Conservation (phyloP, 352 stramenopile genomes). For the Phytopythium kandeliae region DNA sequence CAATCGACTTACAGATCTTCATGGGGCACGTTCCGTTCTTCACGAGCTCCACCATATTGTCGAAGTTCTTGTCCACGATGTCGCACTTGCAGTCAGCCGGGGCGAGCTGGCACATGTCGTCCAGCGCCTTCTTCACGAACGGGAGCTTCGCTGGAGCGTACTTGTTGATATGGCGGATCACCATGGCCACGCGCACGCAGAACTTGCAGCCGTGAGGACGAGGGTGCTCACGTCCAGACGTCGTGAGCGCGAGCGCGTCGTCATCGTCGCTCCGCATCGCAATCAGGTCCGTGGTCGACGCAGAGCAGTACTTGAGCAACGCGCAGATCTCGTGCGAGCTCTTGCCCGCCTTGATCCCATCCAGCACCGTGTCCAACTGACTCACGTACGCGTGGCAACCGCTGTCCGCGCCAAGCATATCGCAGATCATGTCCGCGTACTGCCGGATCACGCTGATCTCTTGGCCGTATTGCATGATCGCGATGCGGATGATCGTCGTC, state of each 20-base stretch:
- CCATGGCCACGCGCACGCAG: slow-evolving; percentile 24
- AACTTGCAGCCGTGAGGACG: slow-evolving; percentile 30
- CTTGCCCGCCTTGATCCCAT: slow-evolving; percentile 55
- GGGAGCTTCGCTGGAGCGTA: slow-evolving; percentile 15
- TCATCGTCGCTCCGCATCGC: neutral
- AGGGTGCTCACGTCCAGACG: neutral
- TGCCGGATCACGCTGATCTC: slow-evolving; percentile 49
- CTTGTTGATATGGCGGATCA: slow-evolving; percentile 20
- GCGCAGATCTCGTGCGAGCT: slow-evolving; percentile 60
- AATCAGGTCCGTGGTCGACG: neutral
- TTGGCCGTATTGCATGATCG: slow-evolving; percentile 46
- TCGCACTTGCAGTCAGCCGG: slow-evolving; percentile 29
- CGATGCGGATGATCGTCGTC: slow-evolving; percentile 51
- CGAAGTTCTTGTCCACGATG: slow-evolving; percentile 23
- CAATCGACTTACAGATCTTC: slow-evolving; percentile 28
- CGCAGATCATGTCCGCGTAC: slow-evolving; percentile 73
- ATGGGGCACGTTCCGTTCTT: slow-evolving; percentile 26
- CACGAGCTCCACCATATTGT: slow-evolving; percentile 33
- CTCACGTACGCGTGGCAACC: slow-evolving; percentile 65
- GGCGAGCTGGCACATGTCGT: slow-evolving; percentile 20
- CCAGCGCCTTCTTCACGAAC: slow-evolving; percentile 16
- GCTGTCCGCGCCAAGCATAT: slow-evolving; percentile 55
- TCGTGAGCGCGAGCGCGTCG: neutral
- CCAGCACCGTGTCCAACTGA: slow-evolving; percentile 59
- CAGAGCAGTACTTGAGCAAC: slow-evolving; percentile 48